Percentiles rank a stretch among this genome's conserved stretches.
Evolutionary conservation across 768 basidiomycete species (phyloP).

Genomic region (Xerocomellus amylosporus): DNA sequence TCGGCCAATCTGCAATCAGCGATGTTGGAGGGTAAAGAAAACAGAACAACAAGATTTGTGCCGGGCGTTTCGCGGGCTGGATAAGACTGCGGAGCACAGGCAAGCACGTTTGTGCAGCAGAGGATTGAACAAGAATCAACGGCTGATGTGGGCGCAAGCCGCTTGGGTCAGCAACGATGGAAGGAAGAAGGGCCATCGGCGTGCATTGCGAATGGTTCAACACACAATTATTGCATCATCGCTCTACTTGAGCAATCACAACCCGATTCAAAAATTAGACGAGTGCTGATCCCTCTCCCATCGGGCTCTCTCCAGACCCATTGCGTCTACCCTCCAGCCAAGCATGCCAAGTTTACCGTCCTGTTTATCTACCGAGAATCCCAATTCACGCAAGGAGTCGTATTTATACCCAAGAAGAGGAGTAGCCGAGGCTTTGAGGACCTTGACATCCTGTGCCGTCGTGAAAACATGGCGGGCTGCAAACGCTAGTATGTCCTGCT

Average conservation of each 20-base stretch:
- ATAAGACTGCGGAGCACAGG: slow-evolving; percentile 53
- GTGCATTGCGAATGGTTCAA: not conserved
- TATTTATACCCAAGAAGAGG: slow-evolving; percentile 52
- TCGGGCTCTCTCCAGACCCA: slow-evolving; percentile 42
- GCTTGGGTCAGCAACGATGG: slow-evolving; percentile 26
- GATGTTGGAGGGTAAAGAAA: slow-evolving; percentile 54
- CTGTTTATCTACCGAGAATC: slow-evolving; percentile 48
- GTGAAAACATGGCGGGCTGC: slow-evolving; percentile 59
- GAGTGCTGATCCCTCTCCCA: slow-evolving; percentile 40
- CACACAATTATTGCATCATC: not conserved
- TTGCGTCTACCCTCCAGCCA: slow-evolving; percentile 50
- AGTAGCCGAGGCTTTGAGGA: slow-evolving; percentile 46
- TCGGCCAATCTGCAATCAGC: slow-evolving; percentile 35
- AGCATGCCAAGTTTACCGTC: slow-evolving; percentile 50
- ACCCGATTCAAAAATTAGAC: slow-evolving; percentile 12
- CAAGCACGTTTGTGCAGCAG: slow-evolving; percentile 53
- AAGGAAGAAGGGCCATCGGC: slow-evolving; percentile 32
- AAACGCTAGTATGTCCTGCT: slow-evolving; percentile 63
- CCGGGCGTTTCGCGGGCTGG: slow-evolving; percentile 19
- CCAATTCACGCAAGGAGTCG: slow-evolving; percentile 42
- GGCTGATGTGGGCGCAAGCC: slow-evolving; percentile 35
- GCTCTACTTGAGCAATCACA: no score
- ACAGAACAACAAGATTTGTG: slow-evolving; percentile 49
- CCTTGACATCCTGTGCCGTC: slow-evolving; percentile 38
- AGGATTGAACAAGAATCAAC: slow-evolving; percentile 58